Conservation (phyloP, 192 early-diverging fungal species). For the Entrophospora sp. region DNA sequence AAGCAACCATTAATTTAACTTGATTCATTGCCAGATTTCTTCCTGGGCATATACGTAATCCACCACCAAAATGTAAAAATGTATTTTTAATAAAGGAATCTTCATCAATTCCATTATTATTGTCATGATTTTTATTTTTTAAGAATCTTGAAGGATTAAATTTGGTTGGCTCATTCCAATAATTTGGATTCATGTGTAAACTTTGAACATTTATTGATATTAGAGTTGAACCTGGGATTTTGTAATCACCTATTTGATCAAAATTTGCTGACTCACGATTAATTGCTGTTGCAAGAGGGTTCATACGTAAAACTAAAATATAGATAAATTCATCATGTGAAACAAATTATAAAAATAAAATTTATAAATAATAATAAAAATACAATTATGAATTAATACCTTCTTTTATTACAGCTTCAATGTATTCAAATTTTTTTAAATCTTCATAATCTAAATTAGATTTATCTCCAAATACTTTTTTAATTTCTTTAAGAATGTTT, state of each 20-base stretch:
- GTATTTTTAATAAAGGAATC: background rate
- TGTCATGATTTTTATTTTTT: no score
- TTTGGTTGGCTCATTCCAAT: background rate
- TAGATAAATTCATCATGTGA: no score
- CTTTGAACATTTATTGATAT: background rate
- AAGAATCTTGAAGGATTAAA: constrained; percentile 10
- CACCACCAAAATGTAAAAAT: background rate
- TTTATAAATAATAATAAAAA: background rate
- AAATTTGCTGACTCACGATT: background rate
- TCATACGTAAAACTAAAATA: background rate
- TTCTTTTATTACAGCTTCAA: background rate
- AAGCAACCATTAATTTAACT: background rate
- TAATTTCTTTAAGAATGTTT: background rate
- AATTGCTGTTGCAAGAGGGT: background rate
- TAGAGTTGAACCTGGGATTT: background rate
- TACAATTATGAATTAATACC: background rate
- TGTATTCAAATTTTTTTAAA: constrained; percentile 3
- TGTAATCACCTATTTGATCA: background rate
- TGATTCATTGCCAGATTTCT: background rate
- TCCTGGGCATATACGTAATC: background rate
- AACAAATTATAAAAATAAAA: background rate
- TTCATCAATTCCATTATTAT: no score
- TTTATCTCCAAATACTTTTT: background rate
- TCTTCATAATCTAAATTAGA: background rate
- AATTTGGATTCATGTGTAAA: background rate